phyloP scores from a whole-genome alignment of 2,329 filamentous ascomycete species.

The Aureobasidium sp. region DNA sequence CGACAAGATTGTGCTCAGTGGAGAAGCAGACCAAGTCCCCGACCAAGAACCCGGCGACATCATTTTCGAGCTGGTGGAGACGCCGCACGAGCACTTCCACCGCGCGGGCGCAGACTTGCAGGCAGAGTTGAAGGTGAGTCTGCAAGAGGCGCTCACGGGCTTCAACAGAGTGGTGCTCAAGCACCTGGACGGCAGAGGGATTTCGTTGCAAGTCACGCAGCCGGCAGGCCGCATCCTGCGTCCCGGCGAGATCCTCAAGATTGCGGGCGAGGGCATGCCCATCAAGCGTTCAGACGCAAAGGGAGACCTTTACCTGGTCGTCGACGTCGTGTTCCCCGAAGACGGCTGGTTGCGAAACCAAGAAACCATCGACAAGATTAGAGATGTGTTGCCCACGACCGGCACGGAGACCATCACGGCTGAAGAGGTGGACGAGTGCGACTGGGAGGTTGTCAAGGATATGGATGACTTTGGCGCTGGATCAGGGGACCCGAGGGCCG shows the following conservation, averaged over 20 bases:
- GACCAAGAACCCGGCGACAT: conserved; percentile 89
- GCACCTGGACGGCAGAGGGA: conserved; percentile 88
- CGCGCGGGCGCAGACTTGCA: conserved; percentile 79
- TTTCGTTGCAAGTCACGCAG: conserved; percentile 69
- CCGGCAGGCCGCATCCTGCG: conserved; percentile 66
- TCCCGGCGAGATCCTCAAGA: conserved; percentile 77
- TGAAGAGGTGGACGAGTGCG: conserved; percentile 77
- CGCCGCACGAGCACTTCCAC: conserved; percentile 72
- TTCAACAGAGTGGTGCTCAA: conserved; percentile 87
- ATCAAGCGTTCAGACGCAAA: conserved; percentile 74
- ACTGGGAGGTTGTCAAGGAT: conserved; percentile 75
- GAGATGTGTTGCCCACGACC: conserved; percentile 63
- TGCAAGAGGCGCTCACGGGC: conserved; percentile 78
- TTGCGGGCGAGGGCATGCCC: conserved; percentile 91
- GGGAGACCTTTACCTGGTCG: conserved; percentile 80
- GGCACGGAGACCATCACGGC: conserved; percentile 51
- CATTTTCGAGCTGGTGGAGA: conserved; percentile 78
- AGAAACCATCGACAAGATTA: conserved; percentile 61
- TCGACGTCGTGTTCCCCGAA: conserved; percentile 83
- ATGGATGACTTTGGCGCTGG: conserved; percentile 77
- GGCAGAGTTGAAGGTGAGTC: conserved; percentile 70
- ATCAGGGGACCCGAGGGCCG: conserved; percentile 60
- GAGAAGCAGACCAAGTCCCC: conserved; percentile 88
- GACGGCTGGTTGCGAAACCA: conserved; percentile 71
- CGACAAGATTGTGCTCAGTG: conserved; percentile 82